Conservation (phyloP, 2,329 filamentous ascomycete genomes). For the Xylariaceae sp. region DNA sequence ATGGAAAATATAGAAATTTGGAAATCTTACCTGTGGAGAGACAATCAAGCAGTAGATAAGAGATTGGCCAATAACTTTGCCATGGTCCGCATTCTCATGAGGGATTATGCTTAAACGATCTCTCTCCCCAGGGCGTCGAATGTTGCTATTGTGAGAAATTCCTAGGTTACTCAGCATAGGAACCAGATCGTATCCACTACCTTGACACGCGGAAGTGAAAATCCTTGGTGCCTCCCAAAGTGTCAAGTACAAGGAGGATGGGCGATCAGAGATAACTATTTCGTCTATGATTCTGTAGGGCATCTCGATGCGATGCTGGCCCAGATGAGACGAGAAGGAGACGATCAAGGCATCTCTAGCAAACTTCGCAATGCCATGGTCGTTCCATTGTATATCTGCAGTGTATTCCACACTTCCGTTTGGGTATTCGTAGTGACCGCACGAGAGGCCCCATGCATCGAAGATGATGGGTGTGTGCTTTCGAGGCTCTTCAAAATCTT, state of each 20-base stretch:
- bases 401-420: slow-evolving; percentile 48
- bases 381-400: slow-evolving; percentile 50
- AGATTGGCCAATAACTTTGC: slow-evolving; percentile 46
- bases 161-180: slow-evolving; percentile 29
- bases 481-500: slow-evolving; percentile 30
- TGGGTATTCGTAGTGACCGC: slow-evolving; percentile 56
- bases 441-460: slow-evolving; percentile 42
- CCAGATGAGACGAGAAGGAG: slow-evolving; percentile 31
- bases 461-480: slow-evolving; percentile 32
- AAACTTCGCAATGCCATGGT: slow-evolving; percentile 48
- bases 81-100: slow-evolving; percentile 37
- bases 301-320: slow-evolving; percentile 51
- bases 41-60: slow-evolving; percentile 52
- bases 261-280: slow-evolving; percentile 46
- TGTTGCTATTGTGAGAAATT: slow-evolving; percentile 7
- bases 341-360: slow-evolving; percentile 50
- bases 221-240: slow-evolving; percentile 59
- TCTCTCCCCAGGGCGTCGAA: slow-evolving; percentile 30
- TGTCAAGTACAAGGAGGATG: slow-evolving; percentile 53
- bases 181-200: slow-evolving; percentile 5
- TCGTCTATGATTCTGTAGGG: slow-evolving; percentile 56
- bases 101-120: slow-evolving; percentile 41
- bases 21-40: too few relatives aligned
- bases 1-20: too few relatives aligned
- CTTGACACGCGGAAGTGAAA: slow-evolving; percentile 39